Evolutionary conservation across 768 basidiomycete genomes (phyloP), one percentile per base, ranked within the genome.

Genomic region (Boletus tylopilopsis): DNA sequence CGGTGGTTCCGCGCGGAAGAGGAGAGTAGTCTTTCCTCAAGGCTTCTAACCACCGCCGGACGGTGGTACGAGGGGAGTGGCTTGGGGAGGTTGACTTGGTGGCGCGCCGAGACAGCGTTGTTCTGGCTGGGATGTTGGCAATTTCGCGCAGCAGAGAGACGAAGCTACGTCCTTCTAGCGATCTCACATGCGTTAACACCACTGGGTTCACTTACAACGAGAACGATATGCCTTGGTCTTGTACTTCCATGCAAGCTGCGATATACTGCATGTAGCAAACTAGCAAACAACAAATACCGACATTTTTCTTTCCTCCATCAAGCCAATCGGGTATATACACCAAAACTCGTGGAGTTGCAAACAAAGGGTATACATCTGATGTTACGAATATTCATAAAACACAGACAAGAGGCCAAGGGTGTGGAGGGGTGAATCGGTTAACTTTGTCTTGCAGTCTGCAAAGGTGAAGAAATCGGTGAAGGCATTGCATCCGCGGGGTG

Each of bases 1-100:
- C 71, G 9, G 83, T 80, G 0, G 81, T 83, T 5, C 77, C 75
- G 0, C 63, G 61, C 0, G 80, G 78, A 19, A 85, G 65, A 13
- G 81, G 78, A 12, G 67, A 61, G 58, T 74, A 80, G 15, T 64
- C 55, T n/a, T 40, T 54, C 49, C 65, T 73, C 27, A 85, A 66
- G 12, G 64, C 60, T 2, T 59, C 53, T 18, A 75, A 60, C 81
- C 82, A 85, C 41, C 61, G 68, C 2, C 55, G 54, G 36, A 79
- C 73, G 19, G 76, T 62, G n/a, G 60, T 50, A 4, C 76, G 58
- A 13, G 75, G 73, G 23, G 76, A 74, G 38, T 70, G 52, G 37
- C 21, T 42, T 24, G 46, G 37, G 24, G 45, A 36, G 7, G 46
- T 22, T 15, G 49, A 27, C 11, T 41, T 51, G 21, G n/a, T n/a